Evolutionary conservation across 805 yeast species (phyloP).

Genomic region (Kodamaea nitidulidarum): DNA sequence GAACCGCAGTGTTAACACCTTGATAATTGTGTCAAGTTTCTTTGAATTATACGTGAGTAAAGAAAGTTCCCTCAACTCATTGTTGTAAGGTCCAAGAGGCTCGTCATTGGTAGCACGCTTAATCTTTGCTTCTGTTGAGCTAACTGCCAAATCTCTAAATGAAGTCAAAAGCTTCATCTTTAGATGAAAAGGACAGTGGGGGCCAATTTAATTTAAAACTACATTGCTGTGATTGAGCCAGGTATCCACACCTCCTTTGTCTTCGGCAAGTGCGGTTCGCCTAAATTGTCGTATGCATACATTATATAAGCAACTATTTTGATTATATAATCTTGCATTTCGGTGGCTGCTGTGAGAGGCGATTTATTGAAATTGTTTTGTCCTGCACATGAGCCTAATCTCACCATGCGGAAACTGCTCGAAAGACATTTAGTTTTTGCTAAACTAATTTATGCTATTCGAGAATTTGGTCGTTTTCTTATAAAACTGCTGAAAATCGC

Average conservation of each 20-base stretch:
- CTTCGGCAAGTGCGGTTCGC: too few relatives aligned
- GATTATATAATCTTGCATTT: not conserved
- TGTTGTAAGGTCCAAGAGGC: constrained; percentile 53
- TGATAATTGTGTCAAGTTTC: constrained; percentile 37
- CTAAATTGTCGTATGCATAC: too few relatives aligned
- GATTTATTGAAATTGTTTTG: not conserved
- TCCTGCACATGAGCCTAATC: not conserved
- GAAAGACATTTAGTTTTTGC: constrained; percentile 11
- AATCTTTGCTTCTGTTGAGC: constrained; percentile 16
- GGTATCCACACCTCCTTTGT: too few relatives aligned
- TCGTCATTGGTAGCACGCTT: constrained; percentile 48
- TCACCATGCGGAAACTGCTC: constrained; percentile 15
- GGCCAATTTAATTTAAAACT: not conserved
- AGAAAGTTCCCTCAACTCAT: constrained; percentile 50
- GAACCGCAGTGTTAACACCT: constrained; percentile 35
- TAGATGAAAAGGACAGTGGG: not conserved
- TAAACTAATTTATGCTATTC: not conserved
- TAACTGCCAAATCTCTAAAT: constrained; percentile 10
- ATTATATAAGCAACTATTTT: not conserved
- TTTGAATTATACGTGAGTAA: constrained; percentile 39
- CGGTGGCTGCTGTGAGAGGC: too few relatives aligned
- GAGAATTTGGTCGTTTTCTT: not conserved
- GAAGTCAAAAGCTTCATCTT: constrained; percentile 5
- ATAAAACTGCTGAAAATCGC: not conserved
- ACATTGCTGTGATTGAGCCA: not conserved